Evolutionary conservation across 2,329 filamentous ascomycete species (phyloP), one percentile per base, ranked within the genome.

Genomic region (Aspergillus awamori): DNA sequence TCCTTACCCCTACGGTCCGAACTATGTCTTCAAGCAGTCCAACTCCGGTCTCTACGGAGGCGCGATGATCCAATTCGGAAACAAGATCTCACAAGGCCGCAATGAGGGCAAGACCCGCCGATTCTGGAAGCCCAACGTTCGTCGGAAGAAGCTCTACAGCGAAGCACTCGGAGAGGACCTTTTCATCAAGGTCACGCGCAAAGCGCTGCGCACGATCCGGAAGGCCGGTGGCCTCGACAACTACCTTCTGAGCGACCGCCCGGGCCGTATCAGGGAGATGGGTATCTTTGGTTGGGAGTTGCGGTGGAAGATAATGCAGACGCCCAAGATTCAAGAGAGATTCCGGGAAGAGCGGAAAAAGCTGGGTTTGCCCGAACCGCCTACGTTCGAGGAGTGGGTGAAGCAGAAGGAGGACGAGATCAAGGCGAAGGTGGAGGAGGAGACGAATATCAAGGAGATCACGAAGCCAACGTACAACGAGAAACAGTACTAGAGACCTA

Each of bases 261-360:
- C 89, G 15, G 84, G 83, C 43, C 86, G 95, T 65, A 84, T 98
- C 72, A 91, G 89, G 80, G 92, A 97, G 77, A 82, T 99, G 60
- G 95, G 95, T 5, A 87, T 94, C 56, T 89, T 89, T 66, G 95
- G 95, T 6, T 99, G 95, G 95, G 87, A 89, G 69, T 80, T 99
- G 71, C 83, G 95, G 66, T 97, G 93, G 91, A 86, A 91, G 64
- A 82, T 99, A 63, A 92, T 97, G 89, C 91, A 94, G 80, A 93
- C 88, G 4, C 80, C 82, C 1, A 79, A 80, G 20, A 84, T 96
- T 54, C 87, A 88, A 74, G 83, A 84, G 67, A 82, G 85, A 66
- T 91, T 93, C 72, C 83, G 84, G 45, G 74, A 79, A 53, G 83
- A 97, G 80, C 82, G 92, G 63, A 79, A 81, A 60, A 80, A 80